These are phyloP conservation scores for Nadsonia commutata DNA, from an alignment of 1,139 yeast genomes.

Conservation along the genomic window DNA sequence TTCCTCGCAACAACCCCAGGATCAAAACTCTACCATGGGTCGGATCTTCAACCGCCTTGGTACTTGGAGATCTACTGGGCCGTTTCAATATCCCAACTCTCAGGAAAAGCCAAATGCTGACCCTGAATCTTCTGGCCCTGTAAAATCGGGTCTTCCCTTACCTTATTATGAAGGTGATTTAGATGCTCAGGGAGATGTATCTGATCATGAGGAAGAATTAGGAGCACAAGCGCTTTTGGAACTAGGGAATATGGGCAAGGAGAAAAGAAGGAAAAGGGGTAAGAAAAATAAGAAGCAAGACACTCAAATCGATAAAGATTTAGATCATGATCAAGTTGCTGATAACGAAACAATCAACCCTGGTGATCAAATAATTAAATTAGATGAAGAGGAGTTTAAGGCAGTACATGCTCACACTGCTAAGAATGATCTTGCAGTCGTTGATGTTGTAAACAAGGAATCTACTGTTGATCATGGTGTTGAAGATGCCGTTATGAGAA, in stretches of 20 bases:
- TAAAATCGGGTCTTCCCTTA: not conserved
- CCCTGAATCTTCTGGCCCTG: not conserved
- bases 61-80: not conserved
- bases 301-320: not conserved
- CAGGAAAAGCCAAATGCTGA: not conserved
- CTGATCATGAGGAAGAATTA: not conserved
- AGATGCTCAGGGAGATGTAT: not conserved
- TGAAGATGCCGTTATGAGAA: not conserved
- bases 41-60: not conserved
- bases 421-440: not conserved
- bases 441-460: not conserved
- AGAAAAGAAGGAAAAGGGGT: not conserved
- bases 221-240: not conserved
- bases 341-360: not conserved
- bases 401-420: not conserved
- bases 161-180: not conserved
- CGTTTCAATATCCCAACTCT: not conserved
- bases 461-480: not conserved
- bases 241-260: not conserved
- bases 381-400: not conserved
- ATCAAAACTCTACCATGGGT: not conserved
- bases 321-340: not conserved
- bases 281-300: not conserved
- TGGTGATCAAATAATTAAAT: not conserved
- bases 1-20: not conserved